A percentile compares a stretch with the other conserved stretches of the same genome.
Evolutionary conservation across 768 basidiomycete species (phyloP).

Genomic region (Kwoniella botswanensis): DNA sequence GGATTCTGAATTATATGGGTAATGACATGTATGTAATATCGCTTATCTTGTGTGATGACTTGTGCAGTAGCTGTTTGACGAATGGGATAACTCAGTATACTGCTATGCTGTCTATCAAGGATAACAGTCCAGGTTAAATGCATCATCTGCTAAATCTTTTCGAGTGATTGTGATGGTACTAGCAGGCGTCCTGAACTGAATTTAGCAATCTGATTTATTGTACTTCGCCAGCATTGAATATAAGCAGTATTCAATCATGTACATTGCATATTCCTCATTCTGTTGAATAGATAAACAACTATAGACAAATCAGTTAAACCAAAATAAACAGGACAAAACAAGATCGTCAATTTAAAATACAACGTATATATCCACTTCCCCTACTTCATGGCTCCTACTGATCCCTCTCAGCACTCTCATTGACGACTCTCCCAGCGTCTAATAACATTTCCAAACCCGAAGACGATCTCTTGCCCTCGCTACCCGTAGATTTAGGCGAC

Average conservation of each 20-base stretch:
- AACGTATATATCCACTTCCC: neutral
- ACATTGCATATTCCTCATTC: neutral
- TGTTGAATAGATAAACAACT: neutral
- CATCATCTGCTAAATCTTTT: neutral
- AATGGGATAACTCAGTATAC: no score
- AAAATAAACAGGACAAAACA: neutral
- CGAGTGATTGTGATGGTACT: no score
- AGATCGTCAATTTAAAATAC: neutral
- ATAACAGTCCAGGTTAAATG: neutral
- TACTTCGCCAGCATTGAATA: no score
- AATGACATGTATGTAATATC: neutral
- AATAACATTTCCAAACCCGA: constrained; percentile 29
- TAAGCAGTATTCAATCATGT: no score
- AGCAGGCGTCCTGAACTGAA: no score
- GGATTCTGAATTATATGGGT: constrained; percentile 52
- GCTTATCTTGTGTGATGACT: no score
- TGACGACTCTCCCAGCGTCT: constrained; percentile 23
- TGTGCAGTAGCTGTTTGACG: no score
- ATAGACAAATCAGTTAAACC: no score
- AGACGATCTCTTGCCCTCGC: constrained; percentile 13
- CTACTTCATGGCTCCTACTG: neutral
- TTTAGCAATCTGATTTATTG: no score
- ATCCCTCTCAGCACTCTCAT: constrained; percentile 23
- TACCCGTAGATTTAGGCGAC: constrained; percentile 13
- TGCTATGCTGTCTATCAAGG: no score